Conservation (phyloP, 306 rosid species). For the Cajanus cajan region DNA sequence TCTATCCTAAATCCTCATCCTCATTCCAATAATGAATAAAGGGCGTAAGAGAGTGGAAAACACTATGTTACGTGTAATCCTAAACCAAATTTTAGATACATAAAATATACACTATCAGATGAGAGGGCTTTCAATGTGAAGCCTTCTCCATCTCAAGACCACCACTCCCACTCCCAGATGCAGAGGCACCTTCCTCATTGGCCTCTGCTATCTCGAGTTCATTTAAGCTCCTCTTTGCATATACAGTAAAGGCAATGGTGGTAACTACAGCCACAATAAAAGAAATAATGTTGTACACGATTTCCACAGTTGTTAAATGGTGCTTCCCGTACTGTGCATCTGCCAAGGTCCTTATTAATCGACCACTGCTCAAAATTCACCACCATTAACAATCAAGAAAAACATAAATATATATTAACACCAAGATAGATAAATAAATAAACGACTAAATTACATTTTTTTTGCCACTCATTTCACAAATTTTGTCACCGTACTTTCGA, state of each 20-base stretch:
- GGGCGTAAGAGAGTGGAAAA: background rate
- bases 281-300: conserved; percentile 78
- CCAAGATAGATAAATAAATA: too few relatives aligned
- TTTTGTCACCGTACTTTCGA: too few relatives aligned
- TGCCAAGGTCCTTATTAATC: conserved; percentile 75
- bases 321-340: conserved; percentile 78
- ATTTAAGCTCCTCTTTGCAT: conserved; percentile 73
- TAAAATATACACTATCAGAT: conserved; percentile 25
- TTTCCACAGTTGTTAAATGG: conserved; percentile 80
- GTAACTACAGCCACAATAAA: conserved; percentile 76
- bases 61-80: background rate
- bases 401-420: background rate
- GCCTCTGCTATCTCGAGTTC: conserved; percentile 59
- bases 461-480: too few relatives aligned
- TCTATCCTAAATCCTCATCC: conserved; percentile 29
- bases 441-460: too few relatives aligned
- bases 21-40: conserved; percentile 22
- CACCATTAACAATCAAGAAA: conserved; percentile 8
- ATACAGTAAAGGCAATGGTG: conserved; percentile 77
- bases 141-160: conserved; percentile 61
- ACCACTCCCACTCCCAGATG: conserved; percentile 35
- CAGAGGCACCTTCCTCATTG: conserved; percentile 45
- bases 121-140: conserved; percentile 53
- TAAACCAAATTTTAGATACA: conserved; percentile 40
- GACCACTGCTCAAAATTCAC: conserved; percentile 63